phyloP scores from a whole-genome alignment of 768 basidiomycete genomes.

The Auriscalpium microsporum region DNA sequence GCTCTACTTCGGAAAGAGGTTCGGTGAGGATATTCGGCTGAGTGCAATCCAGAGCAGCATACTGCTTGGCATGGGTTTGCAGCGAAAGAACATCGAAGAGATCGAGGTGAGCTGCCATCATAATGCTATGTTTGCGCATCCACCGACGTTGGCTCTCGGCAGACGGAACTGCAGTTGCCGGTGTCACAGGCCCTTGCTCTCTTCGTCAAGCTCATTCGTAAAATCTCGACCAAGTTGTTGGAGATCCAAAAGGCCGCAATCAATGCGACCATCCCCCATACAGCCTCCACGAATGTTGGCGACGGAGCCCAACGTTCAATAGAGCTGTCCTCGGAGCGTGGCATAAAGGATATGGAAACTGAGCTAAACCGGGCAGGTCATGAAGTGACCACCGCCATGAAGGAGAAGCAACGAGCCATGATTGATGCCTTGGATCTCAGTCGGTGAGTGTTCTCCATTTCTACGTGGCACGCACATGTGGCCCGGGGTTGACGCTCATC shows the following conservation, averaged over 20 bases:
- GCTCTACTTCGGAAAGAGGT: slow-evolving; percentile 77
- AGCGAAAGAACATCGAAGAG: slow-evolving; percentile 84
- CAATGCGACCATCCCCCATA: slow-evolving; percentile 47
- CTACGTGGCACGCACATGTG: not conserved
- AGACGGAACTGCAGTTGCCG: slow-evolving; percentile 76
- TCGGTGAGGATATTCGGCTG: slow-evolving; percentile 57
- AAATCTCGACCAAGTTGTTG: slow-evolving; percentile 65
- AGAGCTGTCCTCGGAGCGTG: slow-evolving; percentile 19
- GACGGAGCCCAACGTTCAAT: slow-evolving; percentile 10
- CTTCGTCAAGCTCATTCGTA: slow-evolving; percentile 85
- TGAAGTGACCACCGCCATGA: slow-evolving; percentile 42
- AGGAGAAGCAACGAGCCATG: slow-evolving; percentile 77
- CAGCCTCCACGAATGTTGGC: slow-evolving; percentile 20
- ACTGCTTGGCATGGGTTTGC: slow-evolving; percentile 79
- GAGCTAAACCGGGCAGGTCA: slow-evolving; percentile 57
- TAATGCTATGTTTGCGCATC: not conserved
- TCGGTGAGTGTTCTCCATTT: slow-evolving; percentile 50
- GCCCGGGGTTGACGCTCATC: not conserved
- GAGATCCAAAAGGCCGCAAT: slow-evolving; percentile 78
- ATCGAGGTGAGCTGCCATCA: slow-evolving; percentile 52
- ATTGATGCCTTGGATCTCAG: slow-evolving; percentile 81
- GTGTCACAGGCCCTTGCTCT: slow-evolving; percentile 84
- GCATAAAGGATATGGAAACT: slow-evolving; percentile 22
- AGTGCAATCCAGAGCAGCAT: slow-evolving; percentile 91
- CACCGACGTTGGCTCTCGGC: not conserved